Conservation (phyloP, 179 eudicot species). For the Gypsophila paniculata region DNA sequence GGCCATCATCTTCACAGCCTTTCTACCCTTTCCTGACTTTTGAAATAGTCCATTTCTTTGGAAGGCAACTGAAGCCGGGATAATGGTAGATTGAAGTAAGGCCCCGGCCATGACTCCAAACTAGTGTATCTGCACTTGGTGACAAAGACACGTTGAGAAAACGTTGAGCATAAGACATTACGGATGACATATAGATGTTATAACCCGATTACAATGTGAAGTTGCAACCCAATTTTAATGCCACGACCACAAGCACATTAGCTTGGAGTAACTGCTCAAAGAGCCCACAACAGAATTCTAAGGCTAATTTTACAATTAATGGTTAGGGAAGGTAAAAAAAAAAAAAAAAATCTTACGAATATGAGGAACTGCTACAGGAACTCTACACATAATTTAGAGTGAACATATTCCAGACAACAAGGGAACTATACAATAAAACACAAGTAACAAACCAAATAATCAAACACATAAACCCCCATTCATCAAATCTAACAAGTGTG, state of each 20-base stretch:
- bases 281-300: not conserved
- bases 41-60: slow-evolving; percentile 46
- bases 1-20: slow-evolving; percentile 50
- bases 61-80: slow-evolving; percentile 45
- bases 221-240: not conserved
- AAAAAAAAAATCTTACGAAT: not conserved
- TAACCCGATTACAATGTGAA: not conserved
- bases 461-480: not conserved
- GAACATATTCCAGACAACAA: not conserved
- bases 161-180: not conserved
- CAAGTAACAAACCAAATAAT: not conserved
- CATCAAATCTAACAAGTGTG: not conserved
- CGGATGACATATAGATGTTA: not conserved
- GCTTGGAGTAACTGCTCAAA: not conserved
- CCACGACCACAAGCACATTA: not conserved
- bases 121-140: slow-evolving; percentile 28
- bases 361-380: not conserved
- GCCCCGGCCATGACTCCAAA: slow-evolving; percentile 67
- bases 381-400: not conserved
- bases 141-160: slow-evolving; percentile 19
- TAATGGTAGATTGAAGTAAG: slow-evolving; percentile 57
- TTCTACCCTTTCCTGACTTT: slow-evolving; percentile 48
- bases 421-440: not conserved
- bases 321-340: not conserved
- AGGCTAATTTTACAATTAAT: not conserved